Evolutionary conservation across 164 flowering plant genomes (phyloP), one percentile per base, ranked within the genome.

Genomic region (Chloranthus sessilifolius): DNA sequence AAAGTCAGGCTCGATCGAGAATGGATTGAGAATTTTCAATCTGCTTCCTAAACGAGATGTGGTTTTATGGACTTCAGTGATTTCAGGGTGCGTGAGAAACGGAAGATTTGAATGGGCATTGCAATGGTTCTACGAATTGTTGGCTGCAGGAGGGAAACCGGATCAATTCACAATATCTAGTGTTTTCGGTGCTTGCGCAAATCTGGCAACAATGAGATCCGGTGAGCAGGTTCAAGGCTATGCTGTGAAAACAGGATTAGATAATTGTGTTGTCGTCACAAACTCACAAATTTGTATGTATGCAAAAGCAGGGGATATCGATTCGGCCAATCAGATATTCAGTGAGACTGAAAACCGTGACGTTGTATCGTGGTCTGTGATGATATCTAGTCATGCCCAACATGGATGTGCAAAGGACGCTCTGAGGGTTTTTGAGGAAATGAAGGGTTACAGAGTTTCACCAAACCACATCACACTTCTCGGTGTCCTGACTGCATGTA

Each of bases 271-370:
- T 3, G 30, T 54, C 17, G 60, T 77, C 47, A 51, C 57, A n/a
- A 82, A 77, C 58, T 67, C 79, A 21, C 76, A 52, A 58, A 71
- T 79, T 38, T 77, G 72, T 58, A 73, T 79, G 84, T 82, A 82
- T 67, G 72, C 79, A 28, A 77, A 76, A 42, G 73, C 72, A 1
- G 84, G 82, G 10, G 74, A 76, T 47, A 49, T 75, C 34, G 74
- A 63, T 61, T 63, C 77, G 24, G 82, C 85, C 14, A 56, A 59
- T 21, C 54, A 57, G 29, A 62, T 61, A 16, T 82, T 82, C 54
- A 17, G 64, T 38, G 71, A 74, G 65, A 64, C 40, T 1, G 52
- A 44, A 40, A 56, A 61, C 43, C 72, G 56, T 27, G 77, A 76
- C 52, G 44, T 73, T 0, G 73, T 73, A 3, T 70, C 84, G 3